Conservation (phyloP, 768 basidiomycete species). For the Serendipita vermifera region DNA sequence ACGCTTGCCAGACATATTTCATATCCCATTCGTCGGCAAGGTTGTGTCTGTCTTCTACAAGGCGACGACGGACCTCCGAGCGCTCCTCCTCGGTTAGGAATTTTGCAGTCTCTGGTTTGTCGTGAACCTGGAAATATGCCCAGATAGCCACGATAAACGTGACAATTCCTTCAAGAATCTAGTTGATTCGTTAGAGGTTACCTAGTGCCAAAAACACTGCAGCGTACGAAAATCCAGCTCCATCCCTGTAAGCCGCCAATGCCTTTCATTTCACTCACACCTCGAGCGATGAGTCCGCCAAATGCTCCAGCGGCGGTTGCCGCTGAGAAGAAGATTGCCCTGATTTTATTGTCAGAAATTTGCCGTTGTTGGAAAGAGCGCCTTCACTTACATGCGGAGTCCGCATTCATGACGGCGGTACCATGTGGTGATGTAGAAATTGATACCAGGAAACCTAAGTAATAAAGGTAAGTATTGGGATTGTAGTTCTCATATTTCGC, state of each 20-base stretch:
- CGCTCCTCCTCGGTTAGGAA: conserved; percentile 21
- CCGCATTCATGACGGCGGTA: conserved; percentile 9
- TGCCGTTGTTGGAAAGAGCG: neutral
- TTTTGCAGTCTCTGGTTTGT: conserved; percentile 25
- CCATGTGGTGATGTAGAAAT: conserved; percentile 7
- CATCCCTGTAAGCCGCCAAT: conserved; percentile 42
- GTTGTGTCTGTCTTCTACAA: conserved; percentile 13
- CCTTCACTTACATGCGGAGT: neutral
- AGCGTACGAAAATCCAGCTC: conserved; percentile 47
- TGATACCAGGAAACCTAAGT: conserved; percentile 9
- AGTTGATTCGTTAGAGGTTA: too few relatives aligned
- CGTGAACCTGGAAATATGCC: conserved; percentile 23
- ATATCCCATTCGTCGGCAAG: conserved; percentile 15
- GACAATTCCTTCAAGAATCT: conserved; percentile 18
- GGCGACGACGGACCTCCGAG: conserved; percentile 15
- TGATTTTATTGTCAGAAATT: too few relatives aligned
- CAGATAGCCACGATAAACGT: conserved; percentile 19
- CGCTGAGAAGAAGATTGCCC: conserved; percentile 52
- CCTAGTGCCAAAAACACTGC: too few relatives aligned
- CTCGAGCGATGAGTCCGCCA: conserved; percentile 51
- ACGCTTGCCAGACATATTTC: conserved; percentile 13
- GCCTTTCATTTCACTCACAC: conserved; percentile 45
- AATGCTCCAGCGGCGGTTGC: conserved; percentile 77
- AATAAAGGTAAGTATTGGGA: neutral
- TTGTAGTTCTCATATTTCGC: too few relatives aligned